These are phyloP conservation scores for Neopestalotiopsis clavispora DNA, from an alignment of 2,329 filamentous ascomycete species.

Conservation along the genomic window DNA sequence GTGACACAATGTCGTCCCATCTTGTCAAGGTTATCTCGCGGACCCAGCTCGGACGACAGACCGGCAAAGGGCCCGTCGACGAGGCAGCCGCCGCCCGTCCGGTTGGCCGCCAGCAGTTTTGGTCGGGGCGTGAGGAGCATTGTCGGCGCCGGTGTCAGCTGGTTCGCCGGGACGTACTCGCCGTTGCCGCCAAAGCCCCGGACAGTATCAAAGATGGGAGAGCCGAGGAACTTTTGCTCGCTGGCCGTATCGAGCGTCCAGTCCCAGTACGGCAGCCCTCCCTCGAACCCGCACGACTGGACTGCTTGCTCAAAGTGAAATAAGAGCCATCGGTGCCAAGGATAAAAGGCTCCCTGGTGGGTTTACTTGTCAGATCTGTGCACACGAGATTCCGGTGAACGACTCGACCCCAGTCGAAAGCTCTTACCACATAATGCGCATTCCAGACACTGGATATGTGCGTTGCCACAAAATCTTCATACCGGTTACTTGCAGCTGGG, in stretches of 20 bases:
- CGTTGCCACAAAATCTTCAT: constrained; percentile 31
- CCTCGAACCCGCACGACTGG: constrained; percentile 28
- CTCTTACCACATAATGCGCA: constrained; percentile 25
- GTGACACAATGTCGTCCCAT: neutral
- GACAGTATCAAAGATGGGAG: constrained; percentile 22
- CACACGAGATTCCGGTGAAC: neutral
- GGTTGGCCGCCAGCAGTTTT: constrained; percentile 4
- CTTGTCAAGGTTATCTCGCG: neutral
- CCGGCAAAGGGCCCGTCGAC: constrained; percentile 9
- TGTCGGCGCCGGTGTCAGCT: constrained; percentile 14
- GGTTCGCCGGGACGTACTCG: constrained; percentile 11
- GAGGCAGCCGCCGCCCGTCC: constrained; percentile 4
- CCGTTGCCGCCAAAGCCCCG: constrained; percentile 24
- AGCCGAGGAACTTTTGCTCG: constrained; percentile 15
- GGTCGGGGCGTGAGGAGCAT: neutral
- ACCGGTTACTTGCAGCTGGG: constrained; percentile 24
- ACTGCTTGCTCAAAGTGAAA: constrained; percentile 31
- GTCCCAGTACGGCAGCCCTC: constrained; percentile 30
- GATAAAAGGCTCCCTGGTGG: constrained; percentile 18
- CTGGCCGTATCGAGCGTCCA: constrained; percentile 20
- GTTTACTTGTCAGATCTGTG: neutral
- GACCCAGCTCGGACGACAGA: neutral
- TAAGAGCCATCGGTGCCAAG: constrained; percentile 18
- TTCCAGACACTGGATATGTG: constrained; percentile 29
- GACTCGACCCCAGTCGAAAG: constrained; percentile 15